A percentile compares a stretch with the other conserved stretches of the same genome.
These are phyloP conservation scores for Fusarium buharicum DNA, from an alignment of 2,329 filamentous ascomycete species.

Conservation along the genomic window DNA sequence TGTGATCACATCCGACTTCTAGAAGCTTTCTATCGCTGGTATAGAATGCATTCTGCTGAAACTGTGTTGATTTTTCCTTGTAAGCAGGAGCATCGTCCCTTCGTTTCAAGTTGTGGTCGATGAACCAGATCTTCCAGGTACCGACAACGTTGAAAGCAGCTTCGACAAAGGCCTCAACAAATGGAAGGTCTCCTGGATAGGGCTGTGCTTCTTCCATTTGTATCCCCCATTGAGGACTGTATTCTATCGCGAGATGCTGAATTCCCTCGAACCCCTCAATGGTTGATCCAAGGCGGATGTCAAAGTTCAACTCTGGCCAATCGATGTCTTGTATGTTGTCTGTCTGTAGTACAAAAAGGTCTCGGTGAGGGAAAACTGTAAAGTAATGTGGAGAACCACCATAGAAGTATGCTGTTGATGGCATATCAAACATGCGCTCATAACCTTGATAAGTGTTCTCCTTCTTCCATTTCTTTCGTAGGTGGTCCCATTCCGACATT, in stretches of 20 bases:
- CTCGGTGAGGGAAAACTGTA: slow-evolving; percentile 6
- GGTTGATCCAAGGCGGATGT: neutral
- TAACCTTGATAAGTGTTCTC: no score
- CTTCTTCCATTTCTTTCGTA: no score
- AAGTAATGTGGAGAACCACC: slow-evolving; percentile 1
- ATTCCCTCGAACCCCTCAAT: neutral
- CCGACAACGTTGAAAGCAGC: neutral
- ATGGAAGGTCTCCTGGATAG: neutral
- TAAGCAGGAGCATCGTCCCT: slow-evolving; percentile 1
- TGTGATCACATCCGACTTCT: neutral
- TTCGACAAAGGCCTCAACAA: neutral
- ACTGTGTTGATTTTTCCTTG: neutral
- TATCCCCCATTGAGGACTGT: slow-evolving; percentile 3
- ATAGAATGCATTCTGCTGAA: slow-evolving; percentile 1
- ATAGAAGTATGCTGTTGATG: slow-evolving; percentile 6
- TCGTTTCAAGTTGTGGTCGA: slow-evolving; percentile 14
- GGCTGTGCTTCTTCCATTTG: neutral
- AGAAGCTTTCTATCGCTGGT: slow-evolving; percentile 8
- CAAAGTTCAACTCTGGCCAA: neutral
- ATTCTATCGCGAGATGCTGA: slow-evolving; percentile 5
- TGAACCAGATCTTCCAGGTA: slow-evolving; percentile 3
- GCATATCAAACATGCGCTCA: neutral
- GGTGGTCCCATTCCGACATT: neutral
- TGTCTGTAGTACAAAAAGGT: slow-evolving; percentile 14
- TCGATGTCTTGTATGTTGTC: neutral